A percentile compares a stretch with the other conserved stretches of the same genome.
Evolutionary conservation across 2,329 filamentous ascomycete genomes (phyloP).

Genomic region (Talaromyces sp.): DNA sequence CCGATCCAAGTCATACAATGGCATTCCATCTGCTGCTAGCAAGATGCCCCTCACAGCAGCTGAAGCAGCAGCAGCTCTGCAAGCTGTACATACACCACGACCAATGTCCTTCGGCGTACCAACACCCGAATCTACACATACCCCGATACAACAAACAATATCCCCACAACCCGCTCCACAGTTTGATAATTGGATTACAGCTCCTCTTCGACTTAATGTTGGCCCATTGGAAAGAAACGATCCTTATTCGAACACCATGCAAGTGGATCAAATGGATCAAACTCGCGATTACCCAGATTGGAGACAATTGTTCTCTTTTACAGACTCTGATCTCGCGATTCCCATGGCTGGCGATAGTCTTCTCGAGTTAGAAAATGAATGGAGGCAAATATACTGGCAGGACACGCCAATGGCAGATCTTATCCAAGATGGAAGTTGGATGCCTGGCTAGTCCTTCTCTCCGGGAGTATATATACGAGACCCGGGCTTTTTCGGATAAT

Average conservation of each 20-base stretch:
- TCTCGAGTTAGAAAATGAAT: conserved; percentile 47
- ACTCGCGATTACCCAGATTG: conserved; percentile 43
- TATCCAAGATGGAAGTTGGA: conserved; percentile 45
- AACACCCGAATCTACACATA: conserved; percentile 31
- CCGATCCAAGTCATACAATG: conserved; percentile 31
- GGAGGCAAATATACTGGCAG: conserved; percentile 50
- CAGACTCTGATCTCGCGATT: conserved; percentile 40
- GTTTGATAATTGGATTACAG: conserved; percentile 38
- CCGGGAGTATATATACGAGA: not conserved
- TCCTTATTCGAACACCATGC: conserved; percentile 27
- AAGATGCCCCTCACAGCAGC: conserved; percentile 24
- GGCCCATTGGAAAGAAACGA: conserved; percentile 27
- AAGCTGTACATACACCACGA: conserved; percentile 24
- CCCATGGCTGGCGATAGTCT: conserved; percentile 43
- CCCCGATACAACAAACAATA: conserved; percentile 26
- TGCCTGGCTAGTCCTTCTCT: not conserved
- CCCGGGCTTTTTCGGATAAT: not conserved
- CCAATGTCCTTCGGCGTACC: conserved; percentile 31
- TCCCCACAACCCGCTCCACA: conserved; percentile 29
- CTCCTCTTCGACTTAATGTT: conserved; percentile 29
- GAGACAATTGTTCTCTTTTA: conserved; percentile 46
- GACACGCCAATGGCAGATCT: conserved; percentile 47
- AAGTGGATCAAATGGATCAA: conserved; percentile 37
- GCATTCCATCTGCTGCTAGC: conserved; percentile 12
- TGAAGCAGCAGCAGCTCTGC: conserved; percentile 19